A percentile compares a stretch with the other conserved stretches of the same genome.
These are phyloP conservation scores for Coemansia sp. DNA, from an alignment of 192 early-diverging fungal genomes.

Conservation along the genomic window DNA sequence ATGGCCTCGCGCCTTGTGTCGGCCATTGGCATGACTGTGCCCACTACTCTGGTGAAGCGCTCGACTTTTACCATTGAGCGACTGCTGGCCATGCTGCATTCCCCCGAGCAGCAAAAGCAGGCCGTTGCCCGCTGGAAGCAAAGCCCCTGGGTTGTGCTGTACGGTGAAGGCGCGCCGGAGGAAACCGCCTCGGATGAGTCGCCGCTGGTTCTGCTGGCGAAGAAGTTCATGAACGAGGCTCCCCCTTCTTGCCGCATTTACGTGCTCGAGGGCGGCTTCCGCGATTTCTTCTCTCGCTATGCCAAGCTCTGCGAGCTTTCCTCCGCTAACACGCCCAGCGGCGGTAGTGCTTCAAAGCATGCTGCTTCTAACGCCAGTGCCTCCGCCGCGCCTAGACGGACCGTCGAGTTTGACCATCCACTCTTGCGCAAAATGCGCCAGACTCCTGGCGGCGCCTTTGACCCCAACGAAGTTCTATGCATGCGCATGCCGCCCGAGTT, in stretches of 20 bases:
- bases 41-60: constrained; percentile 70
- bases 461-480: constrained; percentile 22
- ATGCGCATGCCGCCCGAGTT: constrained; percentile 39
- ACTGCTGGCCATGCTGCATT: constrained; percentile 54
- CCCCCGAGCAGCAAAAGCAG: constrained; percentile 49
- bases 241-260: constrained; percentile 15
- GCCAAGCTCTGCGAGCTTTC: constrained; percentile 16
- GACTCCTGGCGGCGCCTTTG: constrained; percentile 36
- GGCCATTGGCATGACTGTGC: constrained; percentile 65
- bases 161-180: constrained; percentile 56
- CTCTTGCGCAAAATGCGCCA: constrained; percentile 47
- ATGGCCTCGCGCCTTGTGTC: constrained; percentile 49
- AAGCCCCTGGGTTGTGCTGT: constrained; percentile 61
- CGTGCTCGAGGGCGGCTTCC: constrained; percentile 37
- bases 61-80: constrained; percentile 60
- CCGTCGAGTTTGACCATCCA: constrained; percentile 29
- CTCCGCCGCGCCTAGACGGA: not conserved
- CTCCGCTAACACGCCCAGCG: too few species aligned
- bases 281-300: constrained; percentile 20
- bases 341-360: not conserved
- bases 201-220: constrained; percentile 51
- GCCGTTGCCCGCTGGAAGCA: constrained; percentile 54
- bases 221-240: constrained; percentile 60
- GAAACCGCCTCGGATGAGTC: constrained; percentile 50
- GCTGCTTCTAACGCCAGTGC: not conserved